A percentile compares a stretch with the other conserved stretches of the same genome.
phyloP scores from a whole-genome alignment of 208 protist genomes.

The Borovskyia barvae region DNA sequence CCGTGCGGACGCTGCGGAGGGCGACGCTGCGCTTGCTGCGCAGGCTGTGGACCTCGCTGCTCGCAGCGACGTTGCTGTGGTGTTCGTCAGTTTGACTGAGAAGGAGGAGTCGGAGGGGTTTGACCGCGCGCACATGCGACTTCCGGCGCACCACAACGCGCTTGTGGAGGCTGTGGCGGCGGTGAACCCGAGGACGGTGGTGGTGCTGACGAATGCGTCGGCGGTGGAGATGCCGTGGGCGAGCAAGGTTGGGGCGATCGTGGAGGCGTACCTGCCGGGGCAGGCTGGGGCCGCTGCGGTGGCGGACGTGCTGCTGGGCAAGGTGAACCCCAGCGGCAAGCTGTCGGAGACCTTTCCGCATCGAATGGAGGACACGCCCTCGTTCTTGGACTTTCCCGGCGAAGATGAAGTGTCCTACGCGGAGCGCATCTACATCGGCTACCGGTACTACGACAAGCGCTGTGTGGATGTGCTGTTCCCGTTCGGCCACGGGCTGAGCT shows the following conservation, averaged over 20 bases:
- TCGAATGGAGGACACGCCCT: neutral
- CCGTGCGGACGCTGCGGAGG: neutral
- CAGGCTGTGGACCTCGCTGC: neutral
- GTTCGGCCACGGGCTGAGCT: conserved; percentile 6
- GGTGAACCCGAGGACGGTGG: conserved; percentile 3
- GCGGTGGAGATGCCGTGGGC: conserved; percentile 6
- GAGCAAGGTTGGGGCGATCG: conserved; percentile 1
- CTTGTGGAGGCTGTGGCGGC: conserved; percentile 2
- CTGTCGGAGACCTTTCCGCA: conserved; percentile 3
- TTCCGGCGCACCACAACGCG: conserved; percentile 6
- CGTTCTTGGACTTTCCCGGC: conserved; percentile 1
- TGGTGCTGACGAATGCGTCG: conserved; percentile 6
- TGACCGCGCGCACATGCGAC: conserved; percentile 5
- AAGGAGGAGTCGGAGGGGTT: conserved; percentile 1
- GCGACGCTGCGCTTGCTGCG: neutral
- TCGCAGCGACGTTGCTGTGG: conserved; percentile 2
- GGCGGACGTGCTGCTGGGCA: conserved; percentile 6
- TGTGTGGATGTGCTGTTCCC: neutral
- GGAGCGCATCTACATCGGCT: conserved; percentile 3
- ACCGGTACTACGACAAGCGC: conserved; percentile 5
- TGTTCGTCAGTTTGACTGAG: neutral
- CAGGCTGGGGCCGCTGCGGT: neutral
- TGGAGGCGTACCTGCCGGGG: conserved; percentile 7
- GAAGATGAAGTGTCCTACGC: conserved; percentile 2
- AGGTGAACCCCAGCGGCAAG: conserved; percentile 8